These are phyloP conservation scores for Spergularia bocconei DNA, from an alignment of 148 eudicot genomes.

Conservation along the genomic window DNA sequence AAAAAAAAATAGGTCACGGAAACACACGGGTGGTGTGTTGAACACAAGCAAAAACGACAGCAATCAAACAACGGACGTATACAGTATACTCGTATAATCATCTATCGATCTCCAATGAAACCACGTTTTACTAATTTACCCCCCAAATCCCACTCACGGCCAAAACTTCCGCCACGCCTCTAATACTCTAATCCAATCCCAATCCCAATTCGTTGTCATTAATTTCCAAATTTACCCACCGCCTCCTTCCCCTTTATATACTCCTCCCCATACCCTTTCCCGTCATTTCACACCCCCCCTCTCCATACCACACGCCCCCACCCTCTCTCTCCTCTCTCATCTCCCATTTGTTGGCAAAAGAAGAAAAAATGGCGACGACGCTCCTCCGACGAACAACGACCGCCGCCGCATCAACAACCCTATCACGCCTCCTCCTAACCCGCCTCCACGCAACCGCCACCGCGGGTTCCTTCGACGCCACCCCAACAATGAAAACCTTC, in stretches of 20 bases:
- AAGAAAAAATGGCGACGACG: constrained; percentile 45
- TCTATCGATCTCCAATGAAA: background rate
- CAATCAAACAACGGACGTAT: no score
- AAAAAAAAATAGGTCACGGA: no score
- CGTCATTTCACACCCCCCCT: background rate
- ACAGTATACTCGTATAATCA: no score
- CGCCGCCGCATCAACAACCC: constrained; percentile 19
- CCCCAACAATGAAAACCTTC: constrained; percentile 52
- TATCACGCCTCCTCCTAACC: constrained; percentile 46
- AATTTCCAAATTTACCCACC: background rate
- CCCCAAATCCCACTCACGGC: background rate
- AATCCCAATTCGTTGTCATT: background rate
- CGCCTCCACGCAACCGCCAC: constrained; percentile 18
- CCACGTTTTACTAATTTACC: background rate
- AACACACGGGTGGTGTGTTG: no score
- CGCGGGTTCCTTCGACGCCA: constrained; percentile 8
- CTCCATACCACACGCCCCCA: background rate
- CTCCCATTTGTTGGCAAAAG: background rate
- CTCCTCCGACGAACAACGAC: constrained; percentile 41
- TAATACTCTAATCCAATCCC: background rate
- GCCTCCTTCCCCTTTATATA: background rate
- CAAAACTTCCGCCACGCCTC: background rate
- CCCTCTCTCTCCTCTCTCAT: background rate
- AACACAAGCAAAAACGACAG: no score
- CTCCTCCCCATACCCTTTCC: background rate